These are phyloP conservation scores for Vitis hybrid DNA, from an alignment of 177 flowering plant species.

Conservation along the genomic window DNA sequence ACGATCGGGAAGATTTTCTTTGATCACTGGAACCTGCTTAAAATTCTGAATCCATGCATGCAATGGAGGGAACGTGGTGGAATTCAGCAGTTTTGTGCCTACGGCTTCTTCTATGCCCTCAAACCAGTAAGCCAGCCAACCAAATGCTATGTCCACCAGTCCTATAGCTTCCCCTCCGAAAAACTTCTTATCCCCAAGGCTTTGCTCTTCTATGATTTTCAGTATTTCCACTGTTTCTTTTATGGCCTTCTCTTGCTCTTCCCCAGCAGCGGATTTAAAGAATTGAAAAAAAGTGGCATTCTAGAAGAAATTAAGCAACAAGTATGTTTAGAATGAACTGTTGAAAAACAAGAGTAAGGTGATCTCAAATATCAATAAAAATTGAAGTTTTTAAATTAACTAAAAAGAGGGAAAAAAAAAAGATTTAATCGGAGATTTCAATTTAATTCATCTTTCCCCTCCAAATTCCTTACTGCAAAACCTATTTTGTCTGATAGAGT, in stretches of 20 bases:
- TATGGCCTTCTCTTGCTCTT: not conserved
- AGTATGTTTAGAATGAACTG: too few relatives aligned
- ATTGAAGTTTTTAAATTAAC: too few relatives aligned
- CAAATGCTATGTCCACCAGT: slow-evolving; percentile 10
- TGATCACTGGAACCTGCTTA: slow-evolving; percentile 5
- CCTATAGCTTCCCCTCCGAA: slow-evolving; percentile 13
- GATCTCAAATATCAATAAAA: too few relatives aligned
- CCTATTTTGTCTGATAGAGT: too few relatives aligned
- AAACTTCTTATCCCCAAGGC: slow-evolving; percentile 13
- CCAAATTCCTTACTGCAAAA: too few relatives aligned
- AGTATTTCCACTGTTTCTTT: slow-evolving; percentile 1
- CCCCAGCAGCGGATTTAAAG: not conserved
- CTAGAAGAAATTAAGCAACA: too few relatives aligned
- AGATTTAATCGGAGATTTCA: too few relatives aligned
- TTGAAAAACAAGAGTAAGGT: too few relatives aligned
- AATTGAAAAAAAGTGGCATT: too few relatives aligned
- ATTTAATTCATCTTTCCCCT: too few relatives aligned
- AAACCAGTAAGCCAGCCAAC: slow-evolving; percentile 9
- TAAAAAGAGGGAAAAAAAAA: too few relatives aligned
- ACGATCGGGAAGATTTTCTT: slow-evolving; percentile 5
- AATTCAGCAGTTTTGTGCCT: slow-evolving; percentile 5
- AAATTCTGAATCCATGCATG: slow-evolving; percentile 12
- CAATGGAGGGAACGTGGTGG: slow-evolving; percentile 10
- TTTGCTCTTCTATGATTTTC: slow-evolving; percentile 13
- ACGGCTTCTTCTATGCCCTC: slow-evolving; percentile 1